A percentile compares a stretch with the other conserved stretches of the same genome.
Evolutionary conservation across 768 basidiomycete species (phyloP).

Genomic region (Lactifluus piperatus): DNA sequence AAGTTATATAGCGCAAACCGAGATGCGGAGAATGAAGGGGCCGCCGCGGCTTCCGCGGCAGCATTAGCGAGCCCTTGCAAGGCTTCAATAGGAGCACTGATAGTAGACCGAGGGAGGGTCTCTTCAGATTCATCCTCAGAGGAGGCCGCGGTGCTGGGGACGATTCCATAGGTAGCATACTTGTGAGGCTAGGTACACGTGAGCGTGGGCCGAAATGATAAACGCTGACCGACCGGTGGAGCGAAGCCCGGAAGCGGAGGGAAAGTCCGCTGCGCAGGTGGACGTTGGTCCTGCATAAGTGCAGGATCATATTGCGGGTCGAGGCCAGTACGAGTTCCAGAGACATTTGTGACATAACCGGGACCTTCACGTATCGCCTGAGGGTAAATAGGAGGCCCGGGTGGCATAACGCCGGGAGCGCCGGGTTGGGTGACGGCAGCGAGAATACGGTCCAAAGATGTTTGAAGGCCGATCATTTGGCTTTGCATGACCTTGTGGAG

Average conservation of each 20-base stretch:
- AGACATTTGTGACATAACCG: slow-evolving; percentile 21
- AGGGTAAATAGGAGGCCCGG: slow-evolving; percentile 17
- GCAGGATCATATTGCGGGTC: slow-evolving; percentile 27
- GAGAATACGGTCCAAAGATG: slow-evolving; percentile 77
- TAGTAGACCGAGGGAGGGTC: slow-evolving; percentile 68
- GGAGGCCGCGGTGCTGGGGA: slow-evolving; percentile 73
- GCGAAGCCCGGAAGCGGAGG: slow-evolving; percentile 89
- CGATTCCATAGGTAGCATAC: slow-evolving; percentile 85
- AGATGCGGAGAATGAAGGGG: slow-evolving; percentile 53
- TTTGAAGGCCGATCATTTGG: slow-evolving; percentile 93
- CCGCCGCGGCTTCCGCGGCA: slow-evolving; percentile 86
- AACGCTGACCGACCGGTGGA: slow-evolving; percentile 55
- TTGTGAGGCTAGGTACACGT: slow-evolving; percentile 60
- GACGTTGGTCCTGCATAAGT: slow-evolving; percentile 25
- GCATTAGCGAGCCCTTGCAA: slow-evolving; percentile 92
- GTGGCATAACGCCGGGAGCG: slow-evolving; percentile 26
- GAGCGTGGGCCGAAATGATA: slow-evolving; percentile 12
- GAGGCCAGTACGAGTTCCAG: slow-evolving; percentile 21
- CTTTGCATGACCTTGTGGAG: slow-evolving; percentile 71
- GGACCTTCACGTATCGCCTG: slow-evolving; percentile 20
- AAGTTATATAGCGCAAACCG: slow-evolving; percentile 33
- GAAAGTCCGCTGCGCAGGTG: slow-evolving; percentile 38
- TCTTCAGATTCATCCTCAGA: slow-evolving; percentile 92
- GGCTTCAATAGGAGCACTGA: slow-evolving; percentile 92
- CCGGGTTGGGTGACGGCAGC: slow-evolving; percentile 40